These are phyloP conservation scores for Abelmoschus esculentus DNA, from an alignment of 345 rosid species.

Conservation along the genomic window DNA sequence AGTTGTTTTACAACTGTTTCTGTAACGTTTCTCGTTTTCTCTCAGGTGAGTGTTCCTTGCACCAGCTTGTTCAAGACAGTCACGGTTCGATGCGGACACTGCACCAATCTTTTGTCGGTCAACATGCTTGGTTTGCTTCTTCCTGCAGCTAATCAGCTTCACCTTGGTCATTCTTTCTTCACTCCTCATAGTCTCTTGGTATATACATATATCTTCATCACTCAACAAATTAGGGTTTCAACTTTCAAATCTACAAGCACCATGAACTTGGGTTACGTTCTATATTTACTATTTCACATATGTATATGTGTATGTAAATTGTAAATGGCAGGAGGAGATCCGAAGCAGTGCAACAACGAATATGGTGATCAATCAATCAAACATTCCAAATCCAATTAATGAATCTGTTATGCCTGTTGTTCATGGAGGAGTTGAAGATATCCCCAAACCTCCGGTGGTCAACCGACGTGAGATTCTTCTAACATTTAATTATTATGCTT, in stretches of 20 bases:
- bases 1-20: neutral
- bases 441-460: constrained; percentile 60
- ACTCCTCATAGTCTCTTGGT: constrained; percentile 71
- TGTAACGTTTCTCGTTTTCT: neutral
- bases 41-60: constrained; percentile 92
- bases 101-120: constrained; percentile 16
- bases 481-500: neutral
- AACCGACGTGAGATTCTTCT: constrained; percentile 67
- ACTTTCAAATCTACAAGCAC: neutral
- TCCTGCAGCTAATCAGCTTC: constrained; percentile 73
- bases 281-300: neutral
- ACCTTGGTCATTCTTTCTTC: constrained; percentile 66
- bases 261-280: neutral
- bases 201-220: neutral
- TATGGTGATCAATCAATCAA: constrained; percentile 59
- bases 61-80: constrained; percentile 94
- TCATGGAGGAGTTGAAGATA: constrained; percentile 47
- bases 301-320: neutral
- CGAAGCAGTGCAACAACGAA: constrained; percentile 54
- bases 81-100: constrained; percentile 94
- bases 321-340: constrained; percentile 63
- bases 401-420: constrained; percentile 44
- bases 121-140: constrained; percentile 25
- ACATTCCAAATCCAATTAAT: constrained; percentile 29
- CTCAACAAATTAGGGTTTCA: neutral